These are phyloP conservation scores for Ophiostoma tasmaniense DNA, from an alignment of 2,329 filamentous ascomycete species.

Conservation along the genomic window DNA sequence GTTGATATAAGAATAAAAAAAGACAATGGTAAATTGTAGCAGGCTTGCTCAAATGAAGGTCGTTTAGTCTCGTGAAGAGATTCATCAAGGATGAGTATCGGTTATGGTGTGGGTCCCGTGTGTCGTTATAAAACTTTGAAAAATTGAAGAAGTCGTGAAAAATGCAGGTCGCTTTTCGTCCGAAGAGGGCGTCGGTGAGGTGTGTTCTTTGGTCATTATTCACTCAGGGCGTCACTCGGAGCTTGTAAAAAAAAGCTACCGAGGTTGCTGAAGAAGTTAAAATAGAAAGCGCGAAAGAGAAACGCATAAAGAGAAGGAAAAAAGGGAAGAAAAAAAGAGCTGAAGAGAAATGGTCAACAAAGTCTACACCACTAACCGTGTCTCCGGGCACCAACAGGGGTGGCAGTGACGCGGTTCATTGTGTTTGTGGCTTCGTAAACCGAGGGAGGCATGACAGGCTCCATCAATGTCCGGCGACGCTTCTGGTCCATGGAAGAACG, in stretches of 20 bases:
- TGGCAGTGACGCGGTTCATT: conserved; percentile 22
- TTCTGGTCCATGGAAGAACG: conserved; percentile 27
- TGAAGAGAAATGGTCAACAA: neutral
- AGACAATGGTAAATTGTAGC: conserved; percentile 7
- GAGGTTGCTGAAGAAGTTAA: conserved; percentile 16
- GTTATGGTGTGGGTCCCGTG: conserved; percentile 21
- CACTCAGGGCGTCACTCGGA: conserved; percentile 11
- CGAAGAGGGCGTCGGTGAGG: conserved; percentile 5
- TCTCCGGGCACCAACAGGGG: conserved; percentile 25
- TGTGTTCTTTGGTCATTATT: conserved; percentile 18
- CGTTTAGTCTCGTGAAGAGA: conserved; percentile 17
- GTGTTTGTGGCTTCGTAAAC: conserved; percentile 24
- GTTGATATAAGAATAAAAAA: neutral
- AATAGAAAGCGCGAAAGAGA: conserved; percentile 1
- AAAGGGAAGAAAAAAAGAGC: neutral
- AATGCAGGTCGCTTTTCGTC: conserved; percentile 19
- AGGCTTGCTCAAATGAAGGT: conserved; percentile 17
- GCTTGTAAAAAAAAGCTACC: neutral
- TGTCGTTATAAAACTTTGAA: conserved; percentile 9
- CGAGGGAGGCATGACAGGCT: conserved; percentile 27
- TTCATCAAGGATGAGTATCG: neutral
- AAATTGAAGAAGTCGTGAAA: conserved; percentile 15
- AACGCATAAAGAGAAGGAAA: neutral
- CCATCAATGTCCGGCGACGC: conserved; percentile 30
- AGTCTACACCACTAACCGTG: conserved; percentile 20